These are phyloP conservation scores for Wallemia ichthyophaga DNA, from an alignment of 1,284 basidiomycete genomes.

Conservation along the genomic window DNA sequence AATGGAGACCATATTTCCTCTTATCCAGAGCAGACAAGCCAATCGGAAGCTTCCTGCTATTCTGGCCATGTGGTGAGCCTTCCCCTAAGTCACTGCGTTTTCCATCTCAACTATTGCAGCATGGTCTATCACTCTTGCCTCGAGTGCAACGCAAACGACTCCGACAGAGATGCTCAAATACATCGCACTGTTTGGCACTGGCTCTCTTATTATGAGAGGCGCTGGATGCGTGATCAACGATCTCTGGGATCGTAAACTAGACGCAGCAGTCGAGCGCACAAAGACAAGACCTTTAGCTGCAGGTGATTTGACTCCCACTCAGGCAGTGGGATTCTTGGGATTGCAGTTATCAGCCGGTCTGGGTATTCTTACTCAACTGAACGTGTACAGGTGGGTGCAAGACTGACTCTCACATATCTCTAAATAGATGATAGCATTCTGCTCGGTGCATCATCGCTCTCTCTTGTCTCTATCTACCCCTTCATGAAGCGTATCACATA, in stretches of 20 bases:
- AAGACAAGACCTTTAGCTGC: constrained; percentile 39
- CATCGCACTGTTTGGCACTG: constrained; percentile 53
- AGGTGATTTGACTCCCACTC: constrained; percentile 43
- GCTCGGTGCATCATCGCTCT: constrained; percentile 66
- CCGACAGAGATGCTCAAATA: constrained; percentile 30
- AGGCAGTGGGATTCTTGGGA: constrained; percentile 57
- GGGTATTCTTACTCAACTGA: constrained; percentile 68
- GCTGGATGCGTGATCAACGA: constrained; percentile 98
- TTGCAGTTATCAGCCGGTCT: constrained; percentile 56
- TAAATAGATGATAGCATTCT: constrained; percentile 31
- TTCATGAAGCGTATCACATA: constrained; percentile 93
- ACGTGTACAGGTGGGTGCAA: constrained; percentile 57
- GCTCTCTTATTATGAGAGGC: constrained; percentile 83
- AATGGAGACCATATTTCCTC: constrained; percentile 38
- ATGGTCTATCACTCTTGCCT: constrained; percentile 85
- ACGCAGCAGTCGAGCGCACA: constrained; percentile 52
- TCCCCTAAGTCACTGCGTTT: not conserved
- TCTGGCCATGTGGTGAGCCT: constrained; percentile 62
- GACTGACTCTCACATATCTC: not conserved
- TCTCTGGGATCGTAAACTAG: constrained; percentile 83
- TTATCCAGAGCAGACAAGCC: constrained; percentile 79
- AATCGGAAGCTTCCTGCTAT: constrained; percentile 67
- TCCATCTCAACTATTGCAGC: constrained; percentile 22
- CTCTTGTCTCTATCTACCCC: constrained; percentile 65
- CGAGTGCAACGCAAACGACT: constrained; percentile 35